Evolutionary conservation across 2,329 filamentous ascomycete species (phyloP).

Genomic region (Diplodia intermedia): DNA sequence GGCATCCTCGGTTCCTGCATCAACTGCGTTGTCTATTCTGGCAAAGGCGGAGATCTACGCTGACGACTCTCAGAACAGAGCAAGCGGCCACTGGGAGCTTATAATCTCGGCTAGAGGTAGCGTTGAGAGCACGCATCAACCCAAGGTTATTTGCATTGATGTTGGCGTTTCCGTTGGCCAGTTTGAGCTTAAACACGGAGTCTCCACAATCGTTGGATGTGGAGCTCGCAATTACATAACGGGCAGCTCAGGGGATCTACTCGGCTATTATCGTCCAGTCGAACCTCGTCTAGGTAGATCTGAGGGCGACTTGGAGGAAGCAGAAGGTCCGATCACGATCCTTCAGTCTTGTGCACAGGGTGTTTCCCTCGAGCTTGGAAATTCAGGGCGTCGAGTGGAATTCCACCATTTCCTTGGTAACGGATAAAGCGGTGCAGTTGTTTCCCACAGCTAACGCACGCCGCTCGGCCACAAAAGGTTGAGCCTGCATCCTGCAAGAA

Average conservation of each 20-base stretch:
- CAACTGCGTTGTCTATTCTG: background rate
- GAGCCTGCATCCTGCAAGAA: background rate
- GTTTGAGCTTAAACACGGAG: background rate
- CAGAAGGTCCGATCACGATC: background rate
- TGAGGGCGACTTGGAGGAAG: background rate
- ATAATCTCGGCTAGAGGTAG: background rate
- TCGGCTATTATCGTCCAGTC: background rate
- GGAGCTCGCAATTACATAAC: background rate
- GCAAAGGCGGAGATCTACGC: constrained; percentile 6
- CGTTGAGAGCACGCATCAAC: background rate
- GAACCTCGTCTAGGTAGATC: background rate
- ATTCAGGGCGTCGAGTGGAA: too few species aligned
- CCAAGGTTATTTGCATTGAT: background rate
- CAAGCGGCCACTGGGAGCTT: background rate
- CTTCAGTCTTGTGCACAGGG: background rate
- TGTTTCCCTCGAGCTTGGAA: background rate
- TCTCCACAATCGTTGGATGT: background rate
- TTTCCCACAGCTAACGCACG: background rate
- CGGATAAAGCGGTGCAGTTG: background rate
- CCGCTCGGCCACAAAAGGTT: background rate
- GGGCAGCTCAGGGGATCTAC: background rate
- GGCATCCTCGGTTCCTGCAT: constrained; percentile 20
- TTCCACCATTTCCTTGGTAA: background rate
- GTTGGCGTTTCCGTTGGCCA: background rate
- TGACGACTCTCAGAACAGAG: background rate